Conservation (phyloP, 495 filamentous ascomycete species). For the Xylaria castorea region DNA sequence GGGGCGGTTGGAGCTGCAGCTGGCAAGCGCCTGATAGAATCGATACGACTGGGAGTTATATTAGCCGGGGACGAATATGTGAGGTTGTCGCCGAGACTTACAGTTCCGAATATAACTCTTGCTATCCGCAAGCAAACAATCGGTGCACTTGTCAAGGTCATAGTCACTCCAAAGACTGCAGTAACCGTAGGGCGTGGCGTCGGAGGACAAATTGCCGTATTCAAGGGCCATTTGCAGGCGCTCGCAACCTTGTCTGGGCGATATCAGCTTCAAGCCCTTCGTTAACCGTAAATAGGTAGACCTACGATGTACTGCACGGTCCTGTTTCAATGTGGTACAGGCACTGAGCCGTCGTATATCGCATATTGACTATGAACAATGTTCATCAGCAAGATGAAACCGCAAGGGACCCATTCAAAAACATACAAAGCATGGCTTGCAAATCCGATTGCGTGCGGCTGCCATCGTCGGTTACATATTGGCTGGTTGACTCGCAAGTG, state of each 20-base stretch:
- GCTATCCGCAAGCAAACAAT: slow-evolving; percentile 41
- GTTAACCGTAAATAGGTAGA: neutral
- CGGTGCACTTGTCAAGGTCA: slow-evolving; percentile 42
- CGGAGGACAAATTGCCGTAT: slow-evolving; percentile 46
- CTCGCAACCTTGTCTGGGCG: slow-evolving; percentile 48
- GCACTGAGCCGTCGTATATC: slow-evolving; percentile 49
- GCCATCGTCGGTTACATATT: slow-evolving; percentile 35
- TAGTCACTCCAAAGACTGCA: slow-evolving; percentile 48
- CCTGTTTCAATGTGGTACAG: slow-evolving; percentile 41
- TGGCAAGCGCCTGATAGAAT: slow-evolving; percentile 56
- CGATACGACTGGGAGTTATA: slow-evolving; percentile 40
- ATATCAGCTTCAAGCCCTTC: neutral
- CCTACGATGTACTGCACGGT: slow-evolving; percentile 53
- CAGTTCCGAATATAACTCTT: slow-evolving; percentile 50
- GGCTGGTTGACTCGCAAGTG: slow-evolving; percentile 50
- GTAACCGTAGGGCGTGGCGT: slow-evolving; percentile 46
- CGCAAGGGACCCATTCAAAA: neutral
- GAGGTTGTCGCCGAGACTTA: slow-evolving; percentile 24
- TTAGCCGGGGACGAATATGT: slow-evolving; percentile 17
- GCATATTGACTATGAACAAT: slow-evolving; percentile 51
- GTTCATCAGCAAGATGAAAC: slow-evolving; percentile 5
- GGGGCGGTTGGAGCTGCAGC: slow-evolving; percentile 46
- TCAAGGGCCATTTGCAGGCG: slow-evolving; percentile 44
- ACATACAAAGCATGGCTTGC: slow-evolving; percentile 51
- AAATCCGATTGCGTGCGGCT: slow-evolving; percentile 43